Evolutionary conservation across 306 rosid species (phyloP), one percentile per base, ranked within the genome.

Genomic region (Chamaecrista fasciculata): DNA sequence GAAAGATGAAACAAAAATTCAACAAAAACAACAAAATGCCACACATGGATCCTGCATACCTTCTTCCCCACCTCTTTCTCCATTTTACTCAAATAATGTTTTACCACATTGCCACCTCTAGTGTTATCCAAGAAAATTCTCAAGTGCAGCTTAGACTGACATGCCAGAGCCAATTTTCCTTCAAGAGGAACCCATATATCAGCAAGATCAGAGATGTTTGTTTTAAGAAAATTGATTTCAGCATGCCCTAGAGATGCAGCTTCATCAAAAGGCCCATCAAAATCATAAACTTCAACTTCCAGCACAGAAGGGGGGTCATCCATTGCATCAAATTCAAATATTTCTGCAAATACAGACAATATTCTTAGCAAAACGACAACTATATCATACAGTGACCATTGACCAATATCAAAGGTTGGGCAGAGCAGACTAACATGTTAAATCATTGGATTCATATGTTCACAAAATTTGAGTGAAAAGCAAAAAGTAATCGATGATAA

Each of bases 261-360:
- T 70, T 87, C 96, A 77, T 95, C 99, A 64, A 91, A 91, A 74
- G 99, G 97, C 52, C 99, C 99, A 76, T 91, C 96, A 70, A 91
- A 95, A 82, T 95, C 97, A 83, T 77, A 95, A 75, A 95, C 89
- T 80, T 89, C 99, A 63, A 86, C 81, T 46, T 84, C 97, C 85
- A 95, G 69, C 74, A 91, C 86, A 24, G 99, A 95, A 79, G 99
- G 99, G 76, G 90, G 97, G 67, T 95, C 97, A 50, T 89, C 91
- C 99, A 95, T 95, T 42, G 99, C 99, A 86, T 91, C 97, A 81
- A 95, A 95, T 83, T 95, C 99, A 83, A 95, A 95, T 82, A 95
- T 89, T 79, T 95, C 97, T 95, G 88, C 66, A 76, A 47, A 76
- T n/a, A 75, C 11, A 70, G 67, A 82, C 34, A 75, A 40, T 21